Evolutionary conservation across 176 grass and related monocot genomes (phyloP).

Genomic region (Oryza nivara): DNA sequence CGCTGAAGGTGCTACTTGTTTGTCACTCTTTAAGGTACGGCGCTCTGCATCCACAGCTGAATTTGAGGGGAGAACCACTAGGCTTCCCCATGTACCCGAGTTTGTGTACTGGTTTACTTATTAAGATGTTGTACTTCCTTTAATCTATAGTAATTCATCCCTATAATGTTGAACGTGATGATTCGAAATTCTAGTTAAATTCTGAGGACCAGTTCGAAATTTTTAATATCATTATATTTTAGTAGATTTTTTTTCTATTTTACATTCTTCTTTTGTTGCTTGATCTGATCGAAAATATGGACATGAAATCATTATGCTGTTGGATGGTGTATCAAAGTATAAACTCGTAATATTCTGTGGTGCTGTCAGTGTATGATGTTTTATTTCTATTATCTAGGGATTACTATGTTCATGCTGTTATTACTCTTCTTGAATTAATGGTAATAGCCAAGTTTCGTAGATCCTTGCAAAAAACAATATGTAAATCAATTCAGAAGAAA

Average conservation of each 20-base stretch:
- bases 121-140: slow-evolving; percentile 60
- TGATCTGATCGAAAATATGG: slow-evolving; percentile 21
- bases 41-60: slow-evolving; percentile 34
- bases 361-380: background rate
- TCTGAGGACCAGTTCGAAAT: slow-evolving; percentile 5
- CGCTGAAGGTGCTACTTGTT: slow-evolving; percentile 32
- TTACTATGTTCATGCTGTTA: background rate
- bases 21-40: slow-evolving; percentile 42
- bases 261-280: background rate
- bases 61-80: slow-evolving; percentile 37
- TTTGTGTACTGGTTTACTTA: slow-evolving; percentile 57
- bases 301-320: slow-evolving; percentile 1
- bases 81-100: slow-evolving; percentile 52
- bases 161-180: slow-evolving; percentile 44
- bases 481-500: slow-evolving; percentile 3
- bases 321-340: background rate
- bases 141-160: slow-evolving; percentile 46
- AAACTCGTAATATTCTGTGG: slow-evolving; percentile 8
- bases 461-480: background rate
- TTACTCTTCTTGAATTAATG: background rate
- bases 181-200: slow-evolving; percentile 47
- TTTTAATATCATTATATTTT: slow-evolving; percentile 40
- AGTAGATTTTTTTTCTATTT: slow-evolving; percentile 20
- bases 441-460: background rate
- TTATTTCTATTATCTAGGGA: background rate